These are phyloP conservation scores for Blastobotrys attinorum DNA, from an alignment of 805 yeast species.

Conservation along the genomic window DNA sequence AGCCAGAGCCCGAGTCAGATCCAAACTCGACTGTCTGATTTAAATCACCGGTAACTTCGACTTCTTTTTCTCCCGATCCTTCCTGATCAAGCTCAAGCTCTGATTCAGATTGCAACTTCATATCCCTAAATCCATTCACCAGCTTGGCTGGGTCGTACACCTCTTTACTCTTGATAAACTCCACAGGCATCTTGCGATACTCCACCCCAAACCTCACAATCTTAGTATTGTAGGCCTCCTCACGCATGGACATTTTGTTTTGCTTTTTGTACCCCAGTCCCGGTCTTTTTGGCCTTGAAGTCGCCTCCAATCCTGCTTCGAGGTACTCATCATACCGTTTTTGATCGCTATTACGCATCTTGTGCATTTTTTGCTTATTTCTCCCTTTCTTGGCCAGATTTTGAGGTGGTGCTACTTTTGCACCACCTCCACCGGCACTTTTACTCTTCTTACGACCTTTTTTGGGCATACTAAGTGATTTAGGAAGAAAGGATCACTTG, in stretches of 20 bases:
- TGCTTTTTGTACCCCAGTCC: background rate
- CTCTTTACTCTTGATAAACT: background rate
- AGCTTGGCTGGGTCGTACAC: conserved; percentile 2
- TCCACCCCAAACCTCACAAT: background rate
- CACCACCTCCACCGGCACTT: background rate
- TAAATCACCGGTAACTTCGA: too few relatives aligned
- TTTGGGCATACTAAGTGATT: background rate
- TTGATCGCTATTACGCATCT: background rate
- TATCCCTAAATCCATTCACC: background rate
- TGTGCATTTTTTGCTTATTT: background rate
- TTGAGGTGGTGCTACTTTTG: background rate
- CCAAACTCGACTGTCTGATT: too few relatives aligned
- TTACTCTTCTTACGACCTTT: background rate
- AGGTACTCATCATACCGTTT: background rate
- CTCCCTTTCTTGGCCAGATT: background rate
- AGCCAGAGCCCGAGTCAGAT: too few relatives aligned
- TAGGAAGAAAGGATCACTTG: too few relatives aligned
- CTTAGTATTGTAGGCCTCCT: conserved; percentile 2
- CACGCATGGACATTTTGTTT: conserved; percentile 1
- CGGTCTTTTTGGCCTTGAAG: background rate
- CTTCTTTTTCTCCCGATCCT: too few relatives aligned
- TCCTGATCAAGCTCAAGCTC: too few relatives aligned
- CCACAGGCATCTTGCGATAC: conserved; percentile 1
- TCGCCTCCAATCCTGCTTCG: background rate
- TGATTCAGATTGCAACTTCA: background rate